Evolutionary conservation across 148 eudicot genomes (phyloP), one percentile per base, ranked within the genome.

Genomic region (Rhododendron simsii): DNA sequence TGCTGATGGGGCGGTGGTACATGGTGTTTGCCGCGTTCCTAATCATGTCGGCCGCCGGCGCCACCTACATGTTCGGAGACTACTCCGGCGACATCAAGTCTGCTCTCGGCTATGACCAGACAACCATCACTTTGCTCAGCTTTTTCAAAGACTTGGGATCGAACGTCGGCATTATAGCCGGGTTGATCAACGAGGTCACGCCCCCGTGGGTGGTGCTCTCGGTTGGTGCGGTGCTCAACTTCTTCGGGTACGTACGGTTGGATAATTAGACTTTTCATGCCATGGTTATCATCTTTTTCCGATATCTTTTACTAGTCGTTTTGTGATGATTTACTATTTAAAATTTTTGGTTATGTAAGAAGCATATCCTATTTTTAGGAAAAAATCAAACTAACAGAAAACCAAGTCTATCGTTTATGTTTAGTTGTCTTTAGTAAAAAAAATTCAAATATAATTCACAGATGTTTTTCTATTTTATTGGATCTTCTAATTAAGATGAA

Each of bases 181-280:
- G 78, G 16, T 15, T 73, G 30, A 73, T 73, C 78, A 87, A 82
- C 77, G 91, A 89, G 84, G 88, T 89, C 8, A 82, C 91, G 14
- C 91, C 91, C 15, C 87, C 91, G 12, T 89, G 87, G 87, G 86
- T 89, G 11, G 91, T 87, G 9, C 91, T 89, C 45, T 78, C 53
- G 21, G 79, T 87, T 3, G 9, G 91, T 9, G 86, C 87, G 1
- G 87, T 87, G 18, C 86, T 89, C 18, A 89, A 89, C 83, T 85
- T 89, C 74, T 87, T 87, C 61, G 91, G 91, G 39, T 89, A 65
- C 28, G 67, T 61, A 61, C n/a, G 26, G 69, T 23, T 61, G 26
- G 26, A 20, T 8, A 20, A 20, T 61, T 61, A 55, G 59, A 55
- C 16, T 15, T 21, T 21, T 55, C 59, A 55, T 55, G 59, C 59